These are phyloP conservation scores for Cercospora sp. DNA, from an alignment of 2,329 filamentous ascomycete species.

Conservation along the genomic window DNA sequence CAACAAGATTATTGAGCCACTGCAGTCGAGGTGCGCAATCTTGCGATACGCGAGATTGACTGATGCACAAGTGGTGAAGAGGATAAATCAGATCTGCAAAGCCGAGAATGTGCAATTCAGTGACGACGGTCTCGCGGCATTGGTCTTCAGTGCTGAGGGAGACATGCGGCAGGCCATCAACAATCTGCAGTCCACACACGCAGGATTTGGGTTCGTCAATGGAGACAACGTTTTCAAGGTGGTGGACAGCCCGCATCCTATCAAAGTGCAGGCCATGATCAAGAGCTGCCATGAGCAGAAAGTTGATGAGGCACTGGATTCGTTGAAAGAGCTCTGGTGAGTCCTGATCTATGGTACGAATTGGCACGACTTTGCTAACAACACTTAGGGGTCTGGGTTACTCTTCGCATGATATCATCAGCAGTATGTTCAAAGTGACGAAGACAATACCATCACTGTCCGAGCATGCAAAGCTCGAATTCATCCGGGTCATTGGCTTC, in stretches of 20 bases:
- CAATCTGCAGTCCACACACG: slow-evolving; percentile 89
- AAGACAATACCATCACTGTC: slow-evolving; percentile 91
- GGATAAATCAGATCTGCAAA: slow-evolving; percentile 87
- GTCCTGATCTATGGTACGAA: neutral
- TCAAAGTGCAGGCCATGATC: slow-evolving; percentile 98
- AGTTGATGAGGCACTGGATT: slow-evolving; percentile 82
- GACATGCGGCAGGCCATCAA: slow-evolving; percentile 99
- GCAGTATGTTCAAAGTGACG: slow-evolving; percentile 98
- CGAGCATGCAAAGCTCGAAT: slow-evolving; percentile 94
- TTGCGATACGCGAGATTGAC: slow-evolving; percentile 90
- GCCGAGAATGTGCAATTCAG: slow-evolving; percentile 87
- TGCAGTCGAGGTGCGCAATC: slow-evolving; percentile 95
- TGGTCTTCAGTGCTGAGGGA: slow-evolving; percentile 95
- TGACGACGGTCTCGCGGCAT: slow-evolving; percentile 90
- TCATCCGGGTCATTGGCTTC: slow-evolving; percentile 93
- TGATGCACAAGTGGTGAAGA: slow-evolving; percentile 87
- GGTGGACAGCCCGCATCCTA: slow-evolving; percentile 93
- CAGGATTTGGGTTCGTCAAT: slow-evolving; percentile 94
- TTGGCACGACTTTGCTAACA: slow-evolving; percentile 15
- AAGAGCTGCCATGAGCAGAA: slow-evolving; percentile 94
- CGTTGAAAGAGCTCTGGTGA: slow-evolving; percentile 83
- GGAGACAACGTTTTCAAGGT: slow-evolving; percentile 98
- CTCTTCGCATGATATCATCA: slow-evolving; percentile 98
- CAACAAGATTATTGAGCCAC: slow-evolving; percentile 99
- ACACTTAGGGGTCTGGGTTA: slow-evolving; percentile 72